Evolutionary conservation across 2,329 filamentous ascomycete species (phyloP), one percentile per base, ranked within the genome.

Genomic region (Aspergillus ustus): DNA sequence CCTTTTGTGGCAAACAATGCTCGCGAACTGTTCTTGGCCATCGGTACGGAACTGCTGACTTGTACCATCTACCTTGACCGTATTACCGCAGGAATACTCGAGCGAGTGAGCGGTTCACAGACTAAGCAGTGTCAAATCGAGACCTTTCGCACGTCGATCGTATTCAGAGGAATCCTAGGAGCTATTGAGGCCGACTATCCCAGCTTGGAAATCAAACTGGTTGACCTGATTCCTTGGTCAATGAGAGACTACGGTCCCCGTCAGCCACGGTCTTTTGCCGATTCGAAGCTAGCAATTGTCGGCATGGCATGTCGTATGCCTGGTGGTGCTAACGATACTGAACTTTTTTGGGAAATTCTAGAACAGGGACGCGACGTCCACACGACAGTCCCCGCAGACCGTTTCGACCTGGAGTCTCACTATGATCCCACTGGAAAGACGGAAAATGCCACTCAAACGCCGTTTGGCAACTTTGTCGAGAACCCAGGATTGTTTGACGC

Each of bases 391-490:
- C 75, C 74, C 0, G 17, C 63, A 1, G 70, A 76, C 34, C 69
- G 75, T 7, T 81, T 75, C 57, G 71, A 80, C 56, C 44, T 71
- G 0, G 59, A 72, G 3, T 67, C 69, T 0, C 75, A 80, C 51
- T 69, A 59, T 29, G 75, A 80, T 60, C 66, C 73, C 2, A 70
- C 69, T 1, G 74, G 74, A 0, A 74, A 75, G 48, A 63, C 44
- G 1, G 68, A 69, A n/a, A 78, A 78, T 56, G 71, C 69, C 0
- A 78, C 60, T 37, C 59, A 50, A 4, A 74, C 71, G 0, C 67
- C 62, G 6, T 77, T 73, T 52, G 77, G 78, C 2, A 76, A 72
- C 53, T 80, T 74, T 31, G 68, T 80, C n/a, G 69, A 77, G 15
- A 52, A 73, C 4, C 74, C 78, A 0, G 77, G 72, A 0, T 31